Evolutionary conservation across 345 rosid genomes (phyloP).

Genomic region (Dimocarpus longan): DNA sequence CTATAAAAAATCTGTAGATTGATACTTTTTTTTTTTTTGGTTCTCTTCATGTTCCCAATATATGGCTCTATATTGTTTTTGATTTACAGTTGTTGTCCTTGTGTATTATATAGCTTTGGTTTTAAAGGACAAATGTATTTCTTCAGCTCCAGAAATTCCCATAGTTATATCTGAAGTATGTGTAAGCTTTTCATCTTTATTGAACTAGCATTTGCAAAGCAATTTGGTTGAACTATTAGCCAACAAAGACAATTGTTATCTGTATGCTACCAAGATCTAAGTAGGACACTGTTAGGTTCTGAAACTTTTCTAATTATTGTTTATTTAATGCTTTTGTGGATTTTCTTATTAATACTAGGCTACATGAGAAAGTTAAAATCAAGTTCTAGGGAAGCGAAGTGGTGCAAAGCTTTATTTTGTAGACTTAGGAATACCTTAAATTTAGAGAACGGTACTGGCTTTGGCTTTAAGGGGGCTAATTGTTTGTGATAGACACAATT

Average conservation of each 20-base stretch:
- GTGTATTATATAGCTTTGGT: not conserved
- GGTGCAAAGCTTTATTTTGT: not conserved
- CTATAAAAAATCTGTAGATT: not conserved
- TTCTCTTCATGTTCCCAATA: not conserved
- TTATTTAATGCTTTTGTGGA: too few relatives aligned
- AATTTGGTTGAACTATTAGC: too few relatives aligned
- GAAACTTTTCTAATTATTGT: too few relatives aligned
- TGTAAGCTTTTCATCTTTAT: too few relatives aligned
- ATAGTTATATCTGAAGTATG: too few relatives aligned
- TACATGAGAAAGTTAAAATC: not conserved
- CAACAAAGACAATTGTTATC: too few relatives aligned
- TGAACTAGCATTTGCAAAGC: too few relatives aligned
- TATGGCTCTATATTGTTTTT: not conserved
- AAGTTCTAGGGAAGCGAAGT: not conserved
- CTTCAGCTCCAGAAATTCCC: too few relatives aligned
- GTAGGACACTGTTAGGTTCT: too few relatives aligned
- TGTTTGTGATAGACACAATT: not conserved
- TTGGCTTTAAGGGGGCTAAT: too few relatives aligned
- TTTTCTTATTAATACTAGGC: not conserved
- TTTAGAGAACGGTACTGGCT: not conserved
- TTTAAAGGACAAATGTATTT: too few relatives aligned
- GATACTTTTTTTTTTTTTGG: not conserved
- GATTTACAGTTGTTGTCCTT: not conserved
- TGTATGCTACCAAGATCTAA: too few relatives aligned
- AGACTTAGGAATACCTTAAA: not conserved